Percentiles rank a stretch among this genome's conserved stretches.
These are phyloP conservation scores for Hypoxylon sp. DNA, from an alignment of 2,329 filamentous ascomycete species.

Conservation along the genomic window DNA sequence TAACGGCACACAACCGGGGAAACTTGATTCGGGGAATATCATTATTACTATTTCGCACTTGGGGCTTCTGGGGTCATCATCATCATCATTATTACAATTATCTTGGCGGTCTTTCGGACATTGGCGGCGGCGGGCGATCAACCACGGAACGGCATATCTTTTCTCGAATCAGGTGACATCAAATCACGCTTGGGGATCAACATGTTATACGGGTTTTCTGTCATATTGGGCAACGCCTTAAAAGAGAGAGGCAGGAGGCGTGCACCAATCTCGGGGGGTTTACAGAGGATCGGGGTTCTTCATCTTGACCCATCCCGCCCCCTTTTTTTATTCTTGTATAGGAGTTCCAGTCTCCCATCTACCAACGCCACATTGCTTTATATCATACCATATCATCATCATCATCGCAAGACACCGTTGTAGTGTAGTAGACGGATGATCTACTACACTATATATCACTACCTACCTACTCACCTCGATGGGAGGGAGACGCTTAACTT, in stretches of 20 bases:
- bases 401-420: too few species aligned
- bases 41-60: too few species aligned
- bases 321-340: slow-evolving; percentile 4
- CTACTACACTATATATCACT: not conserved
- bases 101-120: slow-evolving; percentile 12
- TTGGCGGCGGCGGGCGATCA: too few species aligned
- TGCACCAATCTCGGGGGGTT: too few species aligned
- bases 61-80: slow-evolving; percentile 10
- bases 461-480: slow-evolving; percentile 2
- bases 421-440: too few species aligned
- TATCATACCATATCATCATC: not conserved
- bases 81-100: slow-evolving; percentile 14
- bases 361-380: not conserved
- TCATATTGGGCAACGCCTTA: slow-evolving; percentile 7
- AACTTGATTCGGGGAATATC: slow-evolving; percentile 4
- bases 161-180: slow-evolving; percentile 13
- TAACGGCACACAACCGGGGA: slow-evolving; percentile 30
- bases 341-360: slow-evolving; percentile 11
- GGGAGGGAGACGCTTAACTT: slow-evolving; percentile 3
- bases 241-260: slow-evolving; percentile 23
- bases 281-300: slow-evolving; percentile 9
- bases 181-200: slow-evolving; percentile 21
- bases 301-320: not conserved
- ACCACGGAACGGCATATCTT: slow-evolving; percentile 25
- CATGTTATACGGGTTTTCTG: slow-evolving; percentile 21